Evolutionary conservation across 2,329 filamentous ascomycete species (phyloP).

Genomic region (Aspergillus sp.): DNA sequence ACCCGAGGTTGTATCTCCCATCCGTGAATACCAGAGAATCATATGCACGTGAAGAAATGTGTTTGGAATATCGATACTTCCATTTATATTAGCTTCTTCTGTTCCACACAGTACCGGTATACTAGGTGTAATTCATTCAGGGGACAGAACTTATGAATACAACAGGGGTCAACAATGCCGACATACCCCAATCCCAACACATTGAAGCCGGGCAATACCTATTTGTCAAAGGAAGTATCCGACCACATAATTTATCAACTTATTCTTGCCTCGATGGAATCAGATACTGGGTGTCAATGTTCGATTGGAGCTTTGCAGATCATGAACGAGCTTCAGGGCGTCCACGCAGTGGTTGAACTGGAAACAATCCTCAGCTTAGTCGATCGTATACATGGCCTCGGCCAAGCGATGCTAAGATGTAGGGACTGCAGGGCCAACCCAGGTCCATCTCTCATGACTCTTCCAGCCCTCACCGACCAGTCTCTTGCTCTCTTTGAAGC

Average conservation of each 20-base stretch:
- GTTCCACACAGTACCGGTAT: not conserved
- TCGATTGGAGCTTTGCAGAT: slow-evolving; percentile 23
- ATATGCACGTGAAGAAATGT: slow-evolving; percentile 14
- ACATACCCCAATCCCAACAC: not conserved
- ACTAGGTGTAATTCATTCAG: not conserved
- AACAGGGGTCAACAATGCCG: slow-evolving; percentile 7
- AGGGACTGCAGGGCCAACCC: slow-evolving; percentile 20
- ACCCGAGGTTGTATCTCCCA: slow-evolving; percentile 8
- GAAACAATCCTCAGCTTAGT: slow-evolving; percentile 25
- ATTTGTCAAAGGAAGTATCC: not conserved
- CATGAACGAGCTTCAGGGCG: slow-evolving; percentile 23
- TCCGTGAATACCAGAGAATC: slow-evolving; percentile 1
- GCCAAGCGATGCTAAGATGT: slow-evolving; percentile 23
- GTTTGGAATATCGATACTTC: slow-evolving; percentile 7
- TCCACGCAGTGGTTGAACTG: slow-evolving; percentile 28
- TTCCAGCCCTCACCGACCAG: slow-evolving; percentile 41
- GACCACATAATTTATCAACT: not conserved
- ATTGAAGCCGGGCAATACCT: not conserved
- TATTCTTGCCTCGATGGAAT: slow-evolving; percentile 12
- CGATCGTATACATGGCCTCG: slow-evolving; percentile 23
- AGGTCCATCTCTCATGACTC: slow-evolving; percentile 31
- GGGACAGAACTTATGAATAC: not conserved
- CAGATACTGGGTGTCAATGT: slow-evolving; percentile 22
- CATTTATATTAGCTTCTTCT: slow-evolving; percentile 2
- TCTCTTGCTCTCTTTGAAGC: slow-evolving; percentile 29